These are phyloP conservation scores for Symmetrospora coprosmae DNA, from an alignment of 768 basidiomycete genomes.

Conservation along the genomic window DNA sequence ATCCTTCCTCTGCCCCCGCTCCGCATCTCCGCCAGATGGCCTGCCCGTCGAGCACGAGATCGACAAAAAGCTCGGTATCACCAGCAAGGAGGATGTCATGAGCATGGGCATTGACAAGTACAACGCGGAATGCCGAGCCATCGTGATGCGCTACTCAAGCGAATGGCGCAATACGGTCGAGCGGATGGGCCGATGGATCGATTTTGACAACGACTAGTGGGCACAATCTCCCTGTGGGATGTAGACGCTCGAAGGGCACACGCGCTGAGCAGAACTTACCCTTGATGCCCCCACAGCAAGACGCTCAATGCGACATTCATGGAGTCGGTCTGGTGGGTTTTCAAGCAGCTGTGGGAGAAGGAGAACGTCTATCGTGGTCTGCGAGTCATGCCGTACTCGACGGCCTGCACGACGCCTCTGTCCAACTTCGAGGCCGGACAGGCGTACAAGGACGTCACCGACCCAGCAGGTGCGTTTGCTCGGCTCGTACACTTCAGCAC, in stretches of 20 bases:
- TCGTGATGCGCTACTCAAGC: constrained; percentile 89
- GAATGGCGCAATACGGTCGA: constrained; percentile 94
- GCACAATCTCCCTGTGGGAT: constrained; percentile 24
- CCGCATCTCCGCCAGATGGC: constrained; percentile 44
- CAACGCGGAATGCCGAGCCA: constrained; percentile 88
- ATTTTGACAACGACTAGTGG: constrained; percentile 89
- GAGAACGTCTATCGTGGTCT: constrained; percentile 82
- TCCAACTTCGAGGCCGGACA: constrained; percentile 94
- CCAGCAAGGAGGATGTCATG: constrained; percentile 81
- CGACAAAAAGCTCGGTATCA: constrained; percentile 88
- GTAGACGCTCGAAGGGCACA: not conserved
- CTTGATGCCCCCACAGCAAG: too few relatives aligned
- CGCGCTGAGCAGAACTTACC: not conserved
- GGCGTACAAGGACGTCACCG: constrained; percentile 81
- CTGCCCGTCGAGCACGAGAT: constrained; percentile 98
- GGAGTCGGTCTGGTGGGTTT: constrained; percentile 99
- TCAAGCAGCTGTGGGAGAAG: constrained; percentile 82
- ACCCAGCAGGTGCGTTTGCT: constrained; percentile 62
- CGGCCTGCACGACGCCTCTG: constrained; percentile 83
- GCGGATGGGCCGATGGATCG: constrained; percentile 98
- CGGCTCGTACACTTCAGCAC: not conserved
- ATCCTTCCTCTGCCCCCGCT: constrained; percentile 18
- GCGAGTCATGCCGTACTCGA: constrained; percentile 95
- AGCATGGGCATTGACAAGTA: constrained; percentile 92
- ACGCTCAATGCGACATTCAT: constrained; percentile 84